A percentile compares a stretch with the other conserved stretches of the same genome.
Evolutionary conservation across 768 basidiomycete species (phyloP).

Genomic region (Rhizopogon vinicolor): DNA sequence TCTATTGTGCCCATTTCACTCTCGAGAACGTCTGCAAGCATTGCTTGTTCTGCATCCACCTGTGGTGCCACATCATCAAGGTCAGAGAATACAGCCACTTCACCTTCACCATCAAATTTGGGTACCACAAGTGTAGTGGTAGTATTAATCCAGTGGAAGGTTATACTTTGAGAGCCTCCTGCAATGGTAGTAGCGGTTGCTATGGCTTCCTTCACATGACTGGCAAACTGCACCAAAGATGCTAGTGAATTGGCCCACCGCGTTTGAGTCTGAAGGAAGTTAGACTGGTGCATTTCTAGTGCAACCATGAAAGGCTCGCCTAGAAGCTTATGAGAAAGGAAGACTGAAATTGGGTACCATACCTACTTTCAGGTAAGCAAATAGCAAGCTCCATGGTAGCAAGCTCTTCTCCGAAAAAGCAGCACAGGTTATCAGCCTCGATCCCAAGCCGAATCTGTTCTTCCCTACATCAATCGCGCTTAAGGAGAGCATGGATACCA

Average conservation of each 20-base stretch:
- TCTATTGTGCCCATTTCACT: background rate
- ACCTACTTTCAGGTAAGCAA: constrained; percentile 8
- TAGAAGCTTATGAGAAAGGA: background rate
- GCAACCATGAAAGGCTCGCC: background rate
- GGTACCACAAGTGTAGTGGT: background rate
- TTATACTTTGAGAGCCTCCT: background rate
- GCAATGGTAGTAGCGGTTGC: background rate
- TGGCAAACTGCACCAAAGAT: constrained; percentile 1
- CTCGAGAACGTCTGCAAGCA: background rate
- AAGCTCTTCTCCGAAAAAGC: constrained; percentile 30
- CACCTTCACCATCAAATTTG: background rate
- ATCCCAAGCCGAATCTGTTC: constrained; percentile 18
- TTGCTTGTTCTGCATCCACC: background rate
- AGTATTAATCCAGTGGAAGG: background rate
- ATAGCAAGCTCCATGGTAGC: constrained; percentile 16
- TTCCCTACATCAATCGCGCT: constrained; percentile 24
- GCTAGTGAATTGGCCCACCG: constrained; percentile 13
- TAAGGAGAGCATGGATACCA: constrained; percentile 27
- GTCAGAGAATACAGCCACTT: background rate
- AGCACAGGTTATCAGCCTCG: constrained; percentile 31
- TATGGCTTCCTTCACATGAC: constrained; percentile 5
- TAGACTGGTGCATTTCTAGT: background rate
- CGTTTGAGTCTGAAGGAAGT: constrained; percentile 9
- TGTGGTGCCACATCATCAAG: background rate
- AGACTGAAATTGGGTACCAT: background rate